Conservation (phyloP, 768 basidiomycete species). For the Austroboletus eburneus region DNA sequence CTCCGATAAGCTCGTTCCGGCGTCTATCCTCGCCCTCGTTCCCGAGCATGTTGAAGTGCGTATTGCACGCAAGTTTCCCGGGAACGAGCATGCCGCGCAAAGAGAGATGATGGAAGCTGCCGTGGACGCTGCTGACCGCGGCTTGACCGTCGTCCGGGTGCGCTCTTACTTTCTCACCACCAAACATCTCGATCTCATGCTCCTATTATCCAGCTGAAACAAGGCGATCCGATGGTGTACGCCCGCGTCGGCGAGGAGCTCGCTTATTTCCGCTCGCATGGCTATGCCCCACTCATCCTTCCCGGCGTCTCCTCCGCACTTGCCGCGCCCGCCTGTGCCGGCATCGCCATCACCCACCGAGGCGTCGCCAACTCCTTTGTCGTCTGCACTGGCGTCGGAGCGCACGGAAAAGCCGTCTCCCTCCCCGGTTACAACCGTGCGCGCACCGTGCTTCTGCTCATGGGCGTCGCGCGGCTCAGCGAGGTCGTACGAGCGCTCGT, state of each 20-base stretch:
- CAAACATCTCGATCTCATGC: not conserved
- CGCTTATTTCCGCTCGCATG: slow-evolving; percentile 82
- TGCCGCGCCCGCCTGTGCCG: slow-evolving; percentile 84
- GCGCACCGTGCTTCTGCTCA: slow-evolving; percentile 80
- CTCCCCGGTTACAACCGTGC: slow-evolving; percentile 86
- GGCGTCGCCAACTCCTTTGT: slow-evolving; percentile 88
- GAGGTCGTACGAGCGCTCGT: slow-evolving; percentile 65
- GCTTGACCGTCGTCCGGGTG: slow-evolving; percentile 84
- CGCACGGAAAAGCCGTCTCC: slow-evolving; percentile 73
- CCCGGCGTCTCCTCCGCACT: slow-evolving; percentile 90
- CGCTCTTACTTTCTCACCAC: slow-evolving; percentile 17
- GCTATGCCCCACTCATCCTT: slow-evolving; percentile 78
- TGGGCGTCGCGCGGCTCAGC: slow-evolving; percentile 88
- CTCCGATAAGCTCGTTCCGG: slow-evolving; percentile 94
- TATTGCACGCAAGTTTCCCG: slow-evolving; percentile 96
- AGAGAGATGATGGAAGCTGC: slow-evolving; percentile 93
- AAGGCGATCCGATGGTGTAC: slow-evolving; percentile 95
- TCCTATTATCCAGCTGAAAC: slow-evolving; percentile 66
- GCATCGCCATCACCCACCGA: slow-evolving; percentile 92
- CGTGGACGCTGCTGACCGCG: slow-evolving; percentile 72
- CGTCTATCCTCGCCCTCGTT: slow-evolving; percentile 80
- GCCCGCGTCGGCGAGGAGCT: slow-evolving; percentile 95
- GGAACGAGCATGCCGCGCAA: slow-evolving; percentile 94
- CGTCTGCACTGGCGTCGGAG: slow-evolving; percentile 92
- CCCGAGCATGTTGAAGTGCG: slow-evolving; percentile 68